Evolutionary conservation across 2,329 filamentous ascomycete genomes (phyloP), one percentile per base, ranked within the genome.

Genomic region (Aspergillus ibericus): DNA sequence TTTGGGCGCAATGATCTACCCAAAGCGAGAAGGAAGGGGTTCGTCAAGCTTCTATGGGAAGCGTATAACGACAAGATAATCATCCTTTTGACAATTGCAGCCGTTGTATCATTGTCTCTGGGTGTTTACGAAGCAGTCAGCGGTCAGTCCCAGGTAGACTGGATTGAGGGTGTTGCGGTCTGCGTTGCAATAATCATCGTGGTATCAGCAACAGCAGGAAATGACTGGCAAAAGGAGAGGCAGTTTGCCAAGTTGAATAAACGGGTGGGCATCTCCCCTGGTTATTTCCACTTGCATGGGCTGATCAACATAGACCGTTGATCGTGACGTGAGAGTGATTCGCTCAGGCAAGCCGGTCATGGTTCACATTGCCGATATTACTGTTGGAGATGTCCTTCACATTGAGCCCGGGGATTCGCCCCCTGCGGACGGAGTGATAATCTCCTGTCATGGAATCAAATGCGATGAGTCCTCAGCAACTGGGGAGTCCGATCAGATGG

Each of bases 121-220:
- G 88, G 89, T 27, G 82, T 91, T 3, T 91, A 90, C 68, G 86
- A 91, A n/a, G 80, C 82, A 1, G 67, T 74, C n/a, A 78, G 82
- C 55, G 71, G 79, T 2, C 69, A 78, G 2, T 73, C 83, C 3
- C 82, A 81, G 44, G 85, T 90, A 6, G 87, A 91, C 70, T 92
- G 89, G 89, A 86, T 92, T 10, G 89, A 92, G 73, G 89, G 89
- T 59, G 87, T 91, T 5, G 89, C 89, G 8, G 90, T 92, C 58
- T 87, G 91, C 47, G 82, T 87, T n/a, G 89, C 89, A 48, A 90
- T 92, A 58, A 66, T 86, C n/a, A 86, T 92, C 59, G 89, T 92
- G 42, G 87, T 91, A 1, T 72, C 88, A 27, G 89, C 90, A 15
- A 89, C 88, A 56, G 88, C 89, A 13, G 77, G 86, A 34, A 92